A percentile compares a stretch with the other conserved stretches of the same genome.
These are phyloP conservation scores for Paraconiothyrium brasiliense DNA, from an alignment of 2,329 filamentous ascomycete genomes.

Conservation along the genomic window DNA sequence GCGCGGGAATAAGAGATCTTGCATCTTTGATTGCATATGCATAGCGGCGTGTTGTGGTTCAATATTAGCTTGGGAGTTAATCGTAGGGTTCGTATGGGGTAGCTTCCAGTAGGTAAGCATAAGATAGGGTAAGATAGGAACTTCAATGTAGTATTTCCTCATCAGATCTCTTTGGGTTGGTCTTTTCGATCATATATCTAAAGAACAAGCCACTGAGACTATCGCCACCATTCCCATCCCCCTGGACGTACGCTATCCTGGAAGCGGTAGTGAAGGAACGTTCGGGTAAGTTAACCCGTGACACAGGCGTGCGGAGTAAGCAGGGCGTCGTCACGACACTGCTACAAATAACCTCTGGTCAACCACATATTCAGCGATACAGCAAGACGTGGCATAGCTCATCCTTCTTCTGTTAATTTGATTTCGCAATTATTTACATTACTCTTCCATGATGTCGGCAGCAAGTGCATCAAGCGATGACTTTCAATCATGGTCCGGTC, in stretches of 20 bases:
- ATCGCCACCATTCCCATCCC: neutral
- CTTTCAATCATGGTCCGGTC: constrained; percentile 25
- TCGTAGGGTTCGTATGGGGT: neutral
- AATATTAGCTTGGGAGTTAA: neutral
- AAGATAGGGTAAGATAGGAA: constrained; percentile 1
- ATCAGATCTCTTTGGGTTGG: neutral
- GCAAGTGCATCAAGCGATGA: neutral
- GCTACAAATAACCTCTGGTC: neutral
- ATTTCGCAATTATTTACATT: neutral
- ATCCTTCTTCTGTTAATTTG: neutral
- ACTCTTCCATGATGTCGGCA: constrained; percentile 18
- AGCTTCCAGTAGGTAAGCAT: neutral
- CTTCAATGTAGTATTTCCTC: neutral
- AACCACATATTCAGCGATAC: neutral
- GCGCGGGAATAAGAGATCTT: neutral
- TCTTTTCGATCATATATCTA: neutral
- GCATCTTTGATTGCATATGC: constrained; percentile 13
- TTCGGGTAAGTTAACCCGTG: constrained; percentile 2
- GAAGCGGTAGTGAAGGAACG: neutral
- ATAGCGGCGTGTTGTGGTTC: constrained; percentile 15
- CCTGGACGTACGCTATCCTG: constrained; percentile 1
- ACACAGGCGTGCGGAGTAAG: neutral
- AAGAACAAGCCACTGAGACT: neutral
- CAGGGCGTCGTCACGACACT: neutral
- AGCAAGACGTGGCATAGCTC: neutral